Conservation (phyloP, 352 stramenopile genomes). For the Phytophthora tentaculata region DNA sequence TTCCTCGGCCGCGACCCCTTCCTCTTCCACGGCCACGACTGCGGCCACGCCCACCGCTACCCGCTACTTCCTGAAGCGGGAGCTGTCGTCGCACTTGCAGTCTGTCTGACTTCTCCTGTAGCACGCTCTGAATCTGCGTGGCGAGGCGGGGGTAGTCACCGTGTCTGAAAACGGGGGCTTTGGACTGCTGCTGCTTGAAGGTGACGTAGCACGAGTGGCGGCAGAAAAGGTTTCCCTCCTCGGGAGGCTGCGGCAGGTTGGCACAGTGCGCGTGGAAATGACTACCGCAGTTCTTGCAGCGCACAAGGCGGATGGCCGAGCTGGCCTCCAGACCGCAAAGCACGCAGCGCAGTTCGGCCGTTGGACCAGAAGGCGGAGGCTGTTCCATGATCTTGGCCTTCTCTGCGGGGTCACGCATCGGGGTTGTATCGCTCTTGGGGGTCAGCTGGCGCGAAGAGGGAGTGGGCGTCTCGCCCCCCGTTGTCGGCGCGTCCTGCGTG, state of each 20-base stretch:
- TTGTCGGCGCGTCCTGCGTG: constrained; percentile 15
- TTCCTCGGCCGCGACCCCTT: constrained; percentile 25
- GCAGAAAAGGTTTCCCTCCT: constrained; percentile 76
- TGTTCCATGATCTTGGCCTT: constrained; percentile 14
- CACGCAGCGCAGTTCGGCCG: constrained; percentile 26
- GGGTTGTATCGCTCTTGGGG: constrained; percentile 10
- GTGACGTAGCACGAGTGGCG: constrained; percentile 64
- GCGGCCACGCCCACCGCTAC: constrained; percentile 15
- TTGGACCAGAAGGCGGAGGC: background rate
- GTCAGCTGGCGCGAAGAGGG: constrained; percentile 13
- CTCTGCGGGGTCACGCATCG: constrained; percentile 4
- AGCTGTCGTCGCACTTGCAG: constrained; percentile 38
- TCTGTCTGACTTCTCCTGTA: constrained; percentile 40
- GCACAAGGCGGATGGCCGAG: constrained; percentile 47
- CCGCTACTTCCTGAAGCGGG: constrained; percentile 20
- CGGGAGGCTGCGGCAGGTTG: constrained; percentile 63
- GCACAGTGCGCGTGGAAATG: constrained; percentile 72
- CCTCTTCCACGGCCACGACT: constrained; percentile 28
- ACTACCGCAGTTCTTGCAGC: constrained; percentile 56
- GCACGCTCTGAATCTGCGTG: constrained; percentile 51
- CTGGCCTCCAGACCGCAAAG: constrained; percentile 35
- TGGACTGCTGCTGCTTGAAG: constrained; percentile 44
- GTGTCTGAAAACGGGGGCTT: constrained; percentile 22
- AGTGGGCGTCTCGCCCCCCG: constrained; percentile 1
- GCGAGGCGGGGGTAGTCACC: constrained; percentile 52